A percentile compares a stretch with the other conserved stretches of the same genome.
Conservation (phyloP, 2,329 filamentous ascomycete genomes). For the Exophiala oligosperma region DNA sequence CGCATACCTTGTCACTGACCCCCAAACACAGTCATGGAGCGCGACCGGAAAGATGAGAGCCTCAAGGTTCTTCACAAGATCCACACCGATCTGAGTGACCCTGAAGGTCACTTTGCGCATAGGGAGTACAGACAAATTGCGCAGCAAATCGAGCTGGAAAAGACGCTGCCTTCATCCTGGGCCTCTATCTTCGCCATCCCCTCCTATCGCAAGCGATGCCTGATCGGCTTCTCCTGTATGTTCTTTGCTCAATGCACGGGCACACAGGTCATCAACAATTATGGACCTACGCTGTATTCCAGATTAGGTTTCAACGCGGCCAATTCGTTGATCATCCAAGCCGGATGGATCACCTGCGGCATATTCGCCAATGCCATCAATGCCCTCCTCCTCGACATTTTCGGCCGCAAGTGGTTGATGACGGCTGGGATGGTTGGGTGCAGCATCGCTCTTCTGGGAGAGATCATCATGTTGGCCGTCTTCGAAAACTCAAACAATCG, state of each 20-base stretch:
- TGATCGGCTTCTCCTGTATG: slow-evolving; percentile 32
- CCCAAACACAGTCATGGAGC: neutral
- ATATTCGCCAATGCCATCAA: slow-evolving; percentile 32
- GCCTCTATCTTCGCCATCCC: slow-evolving; percentile 32
- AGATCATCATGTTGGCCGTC: neutral
- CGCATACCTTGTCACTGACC: neutral
- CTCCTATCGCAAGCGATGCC: slow-evolving; percentile 29
- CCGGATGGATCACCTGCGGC: slow-evolving; percentile 28
- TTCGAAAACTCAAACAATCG: neutral
- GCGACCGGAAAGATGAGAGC: slow-evolving; percentile 22
- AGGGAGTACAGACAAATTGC: slow-evolving; percentile 32
- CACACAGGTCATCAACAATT: slow-evolving; percentile 33
- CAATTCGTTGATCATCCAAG: slow-evolving; percentile 31
- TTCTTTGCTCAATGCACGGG: slow-evolving; percentile 35
- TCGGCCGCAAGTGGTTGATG: slow-evolving; percentile 26
- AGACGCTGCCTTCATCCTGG: slow-evolving; percentile 28
- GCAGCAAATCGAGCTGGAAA: slow-evolving; percentile 30
- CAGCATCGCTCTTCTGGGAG: neutral
- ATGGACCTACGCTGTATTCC: slow-evolving; percentile 33
- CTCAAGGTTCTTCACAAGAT: slow-evolving; percentile 22
- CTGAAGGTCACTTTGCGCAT: slow-evolving; percentile 27
- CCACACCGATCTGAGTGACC: slow-evolving; percentile 27
- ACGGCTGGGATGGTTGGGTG: neutral
- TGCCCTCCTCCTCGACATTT: slow-evolving; percentile 30
- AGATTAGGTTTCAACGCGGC: slow-evolving; percentile 31